These are phyloP conservation scores for Oryza brachyantha DNA, from an alignment of 176 grass and related monocot genomes.

Conservation along the genomic window DNA sequence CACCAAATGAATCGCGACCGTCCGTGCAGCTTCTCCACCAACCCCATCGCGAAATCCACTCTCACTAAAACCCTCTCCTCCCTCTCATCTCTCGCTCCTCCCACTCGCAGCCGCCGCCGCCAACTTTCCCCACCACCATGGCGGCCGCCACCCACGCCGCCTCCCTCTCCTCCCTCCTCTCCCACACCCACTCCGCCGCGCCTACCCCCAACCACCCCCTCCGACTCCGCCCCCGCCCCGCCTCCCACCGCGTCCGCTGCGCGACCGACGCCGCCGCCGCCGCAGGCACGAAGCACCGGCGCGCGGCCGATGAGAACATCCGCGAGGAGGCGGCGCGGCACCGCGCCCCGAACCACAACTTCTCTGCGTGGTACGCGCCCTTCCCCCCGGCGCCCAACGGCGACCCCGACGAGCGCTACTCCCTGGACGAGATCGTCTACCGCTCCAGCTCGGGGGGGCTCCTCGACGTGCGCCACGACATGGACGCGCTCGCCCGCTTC, in stretches of 20 bases:
- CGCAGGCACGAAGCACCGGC: slow-evolving; percentile 43
- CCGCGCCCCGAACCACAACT: slow-evolving; percentile 36
- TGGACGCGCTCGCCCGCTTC: slow-evolving; percentile 54
- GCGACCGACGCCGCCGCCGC: slow-evolving; percentile 33
- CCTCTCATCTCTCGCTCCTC: not conserved
- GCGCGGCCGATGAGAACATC: slow-evolving; percentile 81
- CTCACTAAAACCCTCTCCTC: slow-evolving; percentile 19
- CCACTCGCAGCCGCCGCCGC: slow-evolving; percentile 15
- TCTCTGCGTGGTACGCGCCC: slow-evolving; percentile 73
- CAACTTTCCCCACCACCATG: slow-evolving; percentile 29
- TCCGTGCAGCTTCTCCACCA: slow-evolving; percentile 18
- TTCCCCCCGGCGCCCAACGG: slow-evolving; percentile 41
- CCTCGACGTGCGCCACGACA: slow-evolving; percentile 88
- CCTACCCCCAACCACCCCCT: not conserved
- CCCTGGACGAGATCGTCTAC: slow-evolving; percentile 94
- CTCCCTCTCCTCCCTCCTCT: slow-evolving; percentile 49
- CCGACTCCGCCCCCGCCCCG: slow-evolving; percentile 12
- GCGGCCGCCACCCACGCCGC: slow-evolving; percentile 41
- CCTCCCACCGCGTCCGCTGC: slow-evolving; percentile 33
- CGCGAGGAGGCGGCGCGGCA: slow-evolving; percentile 79
- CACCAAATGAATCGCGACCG: not conserved
- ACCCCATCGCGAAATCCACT: slow-evolving; percentile 2
- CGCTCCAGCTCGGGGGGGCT: slow-evolving; percentile 77
- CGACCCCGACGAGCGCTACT: slow-evolving; percentile 70
- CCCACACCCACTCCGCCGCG: slow-evolving; percentile 22